These are phyloP conservation scores for Fusarium brevicatenulatum DNA, from an alignment of 2,329 filamentous ascomycete genomes.

Conservation along the genomic window DNA sequence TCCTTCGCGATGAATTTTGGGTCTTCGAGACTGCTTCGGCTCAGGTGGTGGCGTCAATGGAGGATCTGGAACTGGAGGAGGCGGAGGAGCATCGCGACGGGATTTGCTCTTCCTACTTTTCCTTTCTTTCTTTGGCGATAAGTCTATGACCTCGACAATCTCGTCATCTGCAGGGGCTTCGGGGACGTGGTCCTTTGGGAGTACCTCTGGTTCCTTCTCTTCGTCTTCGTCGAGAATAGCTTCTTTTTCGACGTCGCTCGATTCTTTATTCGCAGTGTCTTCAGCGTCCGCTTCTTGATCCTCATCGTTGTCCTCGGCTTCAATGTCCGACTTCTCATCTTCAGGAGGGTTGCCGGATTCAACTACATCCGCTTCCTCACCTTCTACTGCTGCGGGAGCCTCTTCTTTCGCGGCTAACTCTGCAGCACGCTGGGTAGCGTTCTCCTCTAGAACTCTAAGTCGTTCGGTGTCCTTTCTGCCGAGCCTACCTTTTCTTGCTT, in stretches of 20 bases:
- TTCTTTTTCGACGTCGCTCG: conserved; percentile 32
- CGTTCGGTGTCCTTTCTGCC: conserved; percentile 41
- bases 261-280: conserved; percentile 19
- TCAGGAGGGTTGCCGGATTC: neutral
- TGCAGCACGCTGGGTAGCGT: conserved; percentile 24
- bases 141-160: conserved; percentile 60
- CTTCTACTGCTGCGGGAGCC: conserved; percentile 11
- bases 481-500: conserved; percentile 37
- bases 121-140: conserved; percentile 57
- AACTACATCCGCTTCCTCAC: conserved; percentile 4
- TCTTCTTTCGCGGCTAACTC: conserved; percentile 41
- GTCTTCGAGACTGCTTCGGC: conserved; percentile 71
- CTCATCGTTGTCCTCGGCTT: neutral
- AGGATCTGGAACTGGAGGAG: conserved; percentile 57
- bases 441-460: conserved; percentile 32
- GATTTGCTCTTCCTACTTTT: conserved; percentile 56
- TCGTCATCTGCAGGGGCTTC: conserved; percentile 28
- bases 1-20: conserved; percentile 77
- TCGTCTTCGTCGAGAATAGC: conserved; percentile 36
- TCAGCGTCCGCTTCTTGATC: neutral
- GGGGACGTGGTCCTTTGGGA: conserved; percentile 47
- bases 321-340: conserved; percentile 6
- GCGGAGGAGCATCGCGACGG: conserved; percentile 51
- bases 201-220: conserved; percentile 44
- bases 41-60: conserved; percentile 64